phyloP scores from a whole-genome alignment of 768 basidiomycete species.

The Lentinus brumalis region DNA sequence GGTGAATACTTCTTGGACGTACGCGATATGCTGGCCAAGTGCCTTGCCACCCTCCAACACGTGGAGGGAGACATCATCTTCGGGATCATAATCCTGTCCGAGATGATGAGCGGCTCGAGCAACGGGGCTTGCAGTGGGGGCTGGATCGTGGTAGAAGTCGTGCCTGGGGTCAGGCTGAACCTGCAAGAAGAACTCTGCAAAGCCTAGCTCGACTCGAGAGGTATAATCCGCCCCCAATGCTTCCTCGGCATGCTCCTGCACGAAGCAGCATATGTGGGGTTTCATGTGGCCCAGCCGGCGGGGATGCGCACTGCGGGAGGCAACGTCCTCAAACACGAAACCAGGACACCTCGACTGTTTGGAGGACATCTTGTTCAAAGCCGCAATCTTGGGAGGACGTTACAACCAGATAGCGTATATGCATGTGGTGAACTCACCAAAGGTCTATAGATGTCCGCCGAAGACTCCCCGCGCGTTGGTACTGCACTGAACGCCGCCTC shows the following conservation, averaged over 20 bases:
- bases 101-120: too few relatives aligned
- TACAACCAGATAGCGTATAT: too few relatives aligned
- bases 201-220: background rate
- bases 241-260: background rate
- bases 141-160: slow-evolving; percentile 15
- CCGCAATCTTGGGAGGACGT: background rate
- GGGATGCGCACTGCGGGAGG: background rate
- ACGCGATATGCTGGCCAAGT: background rate
- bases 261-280: slow-evolving; percentile 9
- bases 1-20: slow-evolving; percentile 8
- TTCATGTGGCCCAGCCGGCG: background rate
- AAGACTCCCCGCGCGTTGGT: background rate
- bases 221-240: background rate
- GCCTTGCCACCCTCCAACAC: background rate
- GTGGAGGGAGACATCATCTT: too few relatives aligned
- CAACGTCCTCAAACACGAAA: slow-evolving; percentile 1
- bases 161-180: background rate
- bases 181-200: slow-evolving; percentile 17
- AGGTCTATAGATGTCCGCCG: background rate
- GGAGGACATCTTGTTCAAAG: background rate
- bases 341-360: slow-evolving; percentile 2
- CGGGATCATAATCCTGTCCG: too few relatives aligned
- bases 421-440: background rate
- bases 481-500: background rate
- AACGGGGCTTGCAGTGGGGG: too few relatives aligned